Evolutionary conservation across 345 rosid species (phyloP).

Genomic region (Linum tenue): DNA sequence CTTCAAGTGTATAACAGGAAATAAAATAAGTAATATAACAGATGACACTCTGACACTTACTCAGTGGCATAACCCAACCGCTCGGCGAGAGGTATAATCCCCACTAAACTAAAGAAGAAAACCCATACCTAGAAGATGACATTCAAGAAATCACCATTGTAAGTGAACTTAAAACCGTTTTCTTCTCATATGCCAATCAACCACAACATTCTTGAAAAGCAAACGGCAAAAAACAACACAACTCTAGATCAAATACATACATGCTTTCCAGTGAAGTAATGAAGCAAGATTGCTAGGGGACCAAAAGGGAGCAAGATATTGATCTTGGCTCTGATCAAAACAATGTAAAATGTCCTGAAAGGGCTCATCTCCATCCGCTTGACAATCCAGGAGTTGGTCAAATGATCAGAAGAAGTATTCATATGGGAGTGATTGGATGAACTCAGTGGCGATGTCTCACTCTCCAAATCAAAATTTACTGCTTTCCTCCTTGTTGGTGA

Average conservation of each 20-base stretch:
- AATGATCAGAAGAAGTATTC: background rate
- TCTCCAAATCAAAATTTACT: conserved; percentile 25
- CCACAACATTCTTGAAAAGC: background rate
- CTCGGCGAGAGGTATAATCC: conserved; percentile 46
- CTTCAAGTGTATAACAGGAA: background rate
- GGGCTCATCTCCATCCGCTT: conserved; percentile 18
- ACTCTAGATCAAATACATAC: conserved; percentile 10
- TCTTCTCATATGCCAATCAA: background rate
- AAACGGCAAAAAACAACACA: background rate
- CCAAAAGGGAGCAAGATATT: conserved; percentile 32
- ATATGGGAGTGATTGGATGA: conserved; percentile 1
- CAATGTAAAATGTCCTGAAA: conserved; percentile 27
- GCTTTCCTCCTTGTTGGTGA: conserved; percentile 24
- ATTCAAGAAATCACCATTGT: background rate
- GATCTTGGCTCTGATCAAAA: conserved; percentile 38
- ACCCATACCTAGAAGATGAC: conserved; percentile 30
- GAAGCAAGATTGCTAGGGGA: conserved; percentile 28
- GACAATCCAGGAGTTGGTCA: conserved; percentile 14
- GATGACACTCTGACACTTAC: conserved; percentile 18
- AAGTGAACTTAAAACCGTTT: background rate
- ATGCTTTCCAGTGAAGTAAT: conserved; percentile 26
- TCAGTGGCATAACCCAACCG: conserved; percentile 45
- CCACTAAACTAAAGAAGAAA: conserved; percentile 39
- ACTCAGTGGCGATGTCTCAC: background rate
- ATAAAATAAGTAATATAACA: background rate